Evolutionary conservation across 1,139 yeast species (phyloP), one percentile per base, ranked within the genome.

Genomic region (Blastobotrys arbuscula): DNA sequence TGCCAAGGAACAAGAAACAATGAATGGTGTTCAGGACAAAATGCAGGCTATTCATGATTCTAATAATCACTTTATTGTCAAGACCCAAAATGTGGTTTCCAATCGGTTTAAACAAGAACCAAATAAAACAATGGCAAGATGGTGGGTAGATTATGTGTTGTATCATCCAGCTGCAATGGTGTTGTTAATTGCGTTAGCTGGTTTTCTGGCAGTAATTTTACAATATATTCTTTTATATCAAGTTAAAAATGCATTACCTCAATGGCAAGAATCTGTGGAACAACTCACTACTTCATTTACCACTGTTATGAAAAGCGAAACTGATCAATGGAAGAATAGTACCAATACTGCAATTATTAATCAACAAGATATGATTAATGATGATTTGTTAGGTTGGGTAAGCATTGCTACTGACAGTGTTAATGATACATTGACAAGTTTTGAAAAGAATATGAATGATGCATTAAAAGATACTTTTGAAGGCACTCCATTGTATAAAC

Each of bases 311-410:
- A 44, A 56, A 10, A 23, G 41, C 12, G 60, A 56, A 6, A 50
- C 66, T 9, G 42, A 49, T 0, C 53, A 56, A 2, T 83, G 90
- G 90, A 66, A 76, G 0, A 62, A 65, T 38, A 66, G 72, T 20
- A 76, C 85, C 0, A 84, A 83, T 56, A 49, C 48, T 1, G 75
- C 75, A 48, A 65, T 83, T 12, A 53, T 58, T 10, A 51, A 58
- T 1, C 70, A 76, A 9, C 78, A 86, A 60, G 46, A 54, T 0
- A 62, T 63, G 3, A 65, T 89, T 35, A 90, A 90, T 63, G 66
- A 73, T 5, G 78, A 82, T 39, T 56, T 88, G 18, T 79, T 90
- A 53, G 87, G 88, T 0, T 77, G 84, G 77, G 74, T 86, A 0
- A 71, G 72, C 48, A 71, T 72, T 2, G 75, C 89, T 0, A 77